Conservation (phyloP, 345 rosid genomes). For the Cardamine occulta region DNA sequence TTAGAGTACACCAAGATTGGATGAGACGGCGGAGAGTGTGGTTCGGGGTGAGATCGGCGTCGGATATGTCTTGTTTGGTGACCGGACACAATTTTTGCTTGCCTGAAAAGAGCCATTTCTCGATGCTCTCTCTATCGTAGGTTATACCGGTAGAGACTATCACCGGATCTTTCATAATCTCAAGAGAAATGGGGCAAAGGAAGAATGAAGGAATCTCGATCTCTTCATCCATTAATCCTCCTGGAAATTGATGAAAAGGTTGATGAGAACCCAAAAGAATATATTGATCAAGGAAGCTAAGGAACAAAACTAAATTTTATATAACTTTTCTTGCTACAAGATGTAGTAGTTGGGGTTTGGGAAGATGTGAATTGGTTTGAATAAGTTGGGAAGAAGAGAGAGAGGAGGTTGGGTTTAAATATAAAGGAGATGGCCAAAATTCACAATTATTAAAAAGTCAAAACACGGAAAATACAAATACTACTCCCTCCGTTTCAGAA, state of each 20-base stretch:
- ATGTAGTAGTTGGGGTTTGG: conserved; percentile 37
- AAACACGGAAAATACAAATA: conserved; percentile 54
- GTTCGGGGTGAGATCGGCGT: conserved; percentile 77
- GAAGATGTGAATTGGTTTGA: conserved; percentile 51
- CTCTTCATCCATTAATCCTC: conserved; percentile 55
- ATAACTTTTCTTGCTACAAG: conserved; percentile 22
- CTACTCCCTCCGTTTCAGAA: no score
- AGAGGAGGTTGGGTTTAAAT: conserved; percentile 41
- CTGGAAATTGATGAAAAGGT: neutral
- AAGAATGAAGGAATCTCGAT: conserved; percentile 68
- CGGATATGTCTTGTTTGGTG: conserved; percentile 64
- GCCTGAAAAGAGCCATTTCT: conserved; percentile 61
- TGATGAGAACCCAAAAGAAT: conserved; percentile 24
- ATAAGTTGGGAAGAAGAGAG: conserved; percentile 32
- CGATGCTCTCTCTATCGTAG: conserved; percentile 71
- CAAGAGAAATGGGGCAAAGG: conserved; percentile 73
- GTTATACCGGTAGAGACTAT: conserved; percentile 68
- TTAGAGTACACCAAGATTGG: conserved; percentile 91
- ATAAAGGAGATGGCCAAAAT: neutral
- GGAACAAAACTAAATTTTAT: neutral
- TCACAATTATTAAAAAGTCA: conserved; percentile 53
- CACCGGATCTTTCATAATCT: conserved; percentile 81
- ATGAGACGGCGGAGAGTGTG: conserved; percentile 83
- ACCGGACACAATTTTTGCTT: conserved; percentile 67
- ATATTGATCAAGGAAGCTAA: conserved; percentile 27